Evolutionary conservation across 1,139 yeast genomes (phyloP).

Genomic region (Nakaseomyces nivariensis): DNA sequence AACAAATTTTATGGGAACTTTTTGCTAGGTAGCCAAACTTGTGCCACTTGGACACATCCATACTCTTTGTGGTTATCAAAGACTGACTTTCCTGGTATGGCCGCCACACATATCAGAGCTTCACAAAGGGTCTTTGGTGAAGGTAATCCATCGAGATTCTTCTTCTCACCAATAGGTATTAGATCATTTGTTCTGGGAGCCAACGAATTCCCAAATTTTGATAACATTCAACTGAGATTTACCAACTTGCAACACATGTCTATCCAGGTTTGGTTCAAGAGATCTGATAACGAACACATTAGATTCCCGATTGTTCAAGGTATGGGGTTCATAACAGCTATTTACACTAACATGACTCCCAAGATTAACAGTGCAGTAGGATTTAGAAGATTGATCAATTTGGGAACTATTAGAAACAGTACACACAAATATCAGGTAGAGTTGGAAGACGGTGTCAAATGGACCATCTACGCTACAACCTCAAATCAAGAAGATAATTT

Average conservation of each 20-base stretch:
- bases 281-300: conserved; percentile 18
- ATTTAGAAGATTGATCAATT: conserved; percentile 37
- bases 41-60: conserved; percentile 73
- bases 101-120: conserved; percentile 53
- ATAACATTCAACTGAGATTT: conserved; percentile 20
- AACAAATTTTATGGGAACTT: conserved; percentile 80
- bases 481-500: conserved; percentile 29
- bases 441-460: conserved; percentile 34
- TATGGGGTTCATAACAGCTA: conserved; percentile 61
- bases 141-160: conserved; percentile 9
- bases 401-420: conserved; percentile 27
- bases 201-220: conserved; percentile 21
- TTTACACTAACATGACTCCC: conserved; percentile 47
- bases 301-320: conserved; percentile 45
- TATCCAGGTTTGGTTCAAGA: conserved; percentile 20
- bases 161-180: conserved; percentile 30
- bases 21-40: conserved; percentile 52
- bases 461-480: conserved; percentile 40
- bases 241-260: conserved; percentile 29
- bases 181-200: conserved; percentile 31
- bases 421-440: conserved; percentile 35
- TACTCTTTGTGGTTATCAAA: conserved; percentile 60
- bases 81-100: conserved; percentile 44
- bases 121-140: conserved; percentile 48
- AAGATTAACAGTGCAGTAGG: conserved; percentile 54